A percentile compares a stretch with the other conserved stretches of the same genome.
These are phyloP conservation scores for Phytophthora aleatoria DNA, from an alignment of 352 stramenopile species.

Conservation along the genomic window DNA sequence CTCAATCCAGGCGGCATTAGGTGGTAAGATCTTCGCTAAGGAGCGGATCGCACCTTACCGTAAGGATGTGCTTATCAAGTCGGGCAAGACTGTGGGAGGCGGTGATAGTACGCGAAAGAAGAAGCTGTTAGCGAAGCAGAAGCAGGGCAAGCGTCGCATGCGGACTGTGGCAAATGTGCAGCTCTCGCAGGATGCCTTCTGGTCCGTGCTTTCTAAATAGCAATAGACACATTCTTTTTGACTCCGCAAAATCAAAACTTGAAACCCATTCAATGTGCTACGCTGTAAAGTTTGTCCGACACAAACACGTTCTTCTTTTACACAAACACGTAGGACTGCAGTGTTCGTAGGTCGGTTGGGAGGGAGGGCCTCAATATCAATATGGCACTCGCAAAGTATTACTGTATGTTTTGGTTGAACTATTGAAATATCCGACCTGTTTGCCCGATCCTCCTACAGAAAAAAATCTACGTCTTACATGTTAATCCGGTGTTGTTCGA, in stretches of 20 bases:
- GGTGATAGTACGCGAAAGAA: slow-evolving; percentile 98
- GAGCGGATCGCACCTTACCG: slow-evolving; percentile 96
- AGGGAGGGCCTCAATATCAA: no score
- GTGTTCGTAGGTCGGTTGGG: no score
- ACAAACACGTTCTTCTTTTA: no score
- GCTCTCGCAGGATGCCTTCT: slow-evolving; percentile 98
- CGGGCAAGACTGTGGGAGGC: slow-evolving; percentile 95
- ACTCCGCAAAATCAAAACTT: not conserved
- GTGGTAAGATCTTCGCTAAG: slow-evolving; percentile 96
- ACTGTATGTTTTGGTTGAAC: no score
- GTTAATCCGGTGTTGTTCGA: no score
- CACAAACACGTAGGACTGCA: no score
- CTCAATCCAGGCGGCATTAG: slow-evolving; percentile 97
- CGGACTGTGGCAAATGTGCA: slow-evolving; percentile 96
- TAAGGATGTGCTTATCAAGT: slow-evolving; percentile 97
- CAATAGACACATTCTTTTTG: slow-evolving; percentile 14
- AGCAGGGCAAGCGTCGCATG: slow-evolving; percentile 98
- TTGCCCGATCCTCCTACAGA: no score
- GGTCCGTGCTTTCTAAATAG: slow-evolving; percentile 95
- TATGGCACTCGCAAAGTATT: no score
- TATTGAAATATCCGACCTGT: no score
- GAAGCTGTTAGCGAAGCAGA: slow-evolving; percentile 99
- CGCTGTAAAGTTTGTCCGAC: no score
- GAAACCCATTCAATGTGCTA: no score
- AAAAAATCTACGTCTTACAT: no score